Conservation (phyloP, 345 rosid species). For the Populus euphratica region DNA sequence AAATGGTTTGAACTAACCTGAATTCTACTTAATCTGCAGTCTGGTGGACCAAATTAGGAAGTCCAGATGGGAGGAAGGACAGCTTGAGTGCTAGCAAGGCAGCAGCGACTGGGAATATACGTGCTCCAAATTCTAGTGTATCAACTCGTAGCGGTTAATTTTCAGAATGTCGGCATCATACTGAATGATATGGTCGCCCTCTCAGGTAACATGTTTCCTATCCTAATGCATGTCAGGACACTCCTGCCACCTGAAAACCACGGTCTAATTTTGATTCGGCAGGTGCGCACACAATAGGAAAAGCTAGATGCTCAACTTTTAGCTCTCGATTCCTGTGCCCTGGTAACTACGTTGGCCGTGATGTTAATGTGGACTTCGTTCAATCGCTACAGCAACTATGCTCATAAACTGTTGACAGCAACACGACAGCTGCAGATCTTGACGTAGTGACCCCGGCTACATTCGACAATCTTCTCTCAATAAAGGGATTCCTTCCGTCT, state of each 20-base stretch:
- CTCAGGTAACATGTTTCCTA: constrained; percentile 37
- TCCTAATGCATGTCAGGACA: neutral
- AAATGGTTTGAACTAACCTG: neutral
- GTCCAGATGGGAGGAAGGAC: constrained; percentile 75
- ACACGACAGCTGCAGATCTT: constrained; percentile 46
- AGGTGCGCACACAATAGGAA: constrained; percentile 84
- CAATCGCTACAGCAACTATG: constrained; percentile 63
- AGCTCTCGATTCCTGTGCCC: constrained; percentile 46
- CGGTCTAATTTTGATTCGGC: neutral
- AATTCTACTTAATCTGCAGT: constrained; percentile 30
- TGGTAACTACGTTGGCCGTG: constrained; percentile 30
- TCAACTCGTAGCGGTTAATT: constrained; percentile 44
- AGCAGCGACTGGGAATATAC: constrained; percentile 56
- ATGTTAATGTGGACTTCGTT: constrained; percentile 51
- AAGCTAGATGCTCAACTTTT: constrained; percentile 72
- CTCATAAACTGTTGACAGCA: constrained; percentile 21
- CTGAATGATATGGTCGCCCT: constrained; percentile 69
- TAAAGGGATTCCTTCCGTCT: constrained; percentile 73
- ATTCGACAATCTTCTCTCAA: constrained; percentile 74
- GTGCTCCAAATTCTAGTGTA: constrained; percentile 70
- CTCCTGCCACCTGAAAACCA: neutral
- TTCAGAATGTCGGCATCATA: constrained; percentile 69
- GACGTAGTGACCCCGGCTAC: constrained; percentile 70
- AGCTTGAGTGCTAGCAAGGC: constrained; percentile 61
- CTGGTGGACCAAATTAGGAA: constrained; percentile 92